Evolutionary conservation across 2,329 filamentous ascomycete species (phyloP), one percentile per base, ranked within the genome.

Genomic region (Gnomoniopsis sp.): DNA sequence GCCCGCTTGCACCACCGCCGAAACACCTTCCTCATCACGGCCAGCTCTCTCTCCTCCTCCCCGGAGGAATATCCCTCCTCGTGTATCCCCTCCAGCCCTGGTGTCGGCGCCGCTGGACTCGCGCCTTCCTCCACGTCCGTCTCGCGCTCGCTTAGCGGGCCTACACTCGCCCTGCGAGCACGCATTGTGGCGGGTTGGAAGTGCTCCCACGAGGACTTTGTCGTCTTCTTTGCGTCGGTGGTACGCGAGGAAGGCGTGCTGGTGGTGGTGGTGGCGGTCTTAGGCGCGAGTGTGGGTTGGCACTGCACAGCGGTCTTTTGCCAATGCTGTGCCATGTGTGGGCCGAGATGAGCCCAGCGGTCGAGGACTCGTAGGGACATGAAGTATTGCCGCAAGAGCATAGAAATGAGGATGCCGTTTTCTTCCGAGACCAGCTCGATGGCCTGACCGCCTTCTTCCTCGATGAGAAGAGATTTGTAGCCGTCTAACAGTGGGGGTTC

Each of bases 321-420:
- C 87, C 90, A 96, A 69, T 91, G 87, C 1, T 77, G 73, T 17
- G 79, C 75, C 68, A 90, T 77, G 60, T 79, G 80, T 1, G 81
- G 77, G 15, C 87, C 83, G 77, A 89, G 89, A 59, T 86, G 80
- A 60, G 84, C 86, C 92, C 92, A 96, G 66, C 85, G 85, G 19
- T 91, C 90, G 26, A 96, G 75, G 1, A 93, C 88, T 57, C 90
- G 90, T 47, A 96, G 79, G 7, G 87, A 89, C 82, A 96, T 88
- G 73, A 96, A 96, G 73, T 96, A 96, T 70, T 96, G 92, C 14
- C 92, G 85, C 21, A 97, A 79, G 71, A 97, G 87, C 68, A 89
- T 90, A 51, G 89, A 92, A 66, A 96, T 90, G 57, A 96, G 79
- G 17, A 96, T 87, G 3, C 92, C 93, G 65, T 90, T 93, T 70